Conservation (phyloP, 495 filamentous ascomycete genomes). For the Xylaria longipes region DNA sequence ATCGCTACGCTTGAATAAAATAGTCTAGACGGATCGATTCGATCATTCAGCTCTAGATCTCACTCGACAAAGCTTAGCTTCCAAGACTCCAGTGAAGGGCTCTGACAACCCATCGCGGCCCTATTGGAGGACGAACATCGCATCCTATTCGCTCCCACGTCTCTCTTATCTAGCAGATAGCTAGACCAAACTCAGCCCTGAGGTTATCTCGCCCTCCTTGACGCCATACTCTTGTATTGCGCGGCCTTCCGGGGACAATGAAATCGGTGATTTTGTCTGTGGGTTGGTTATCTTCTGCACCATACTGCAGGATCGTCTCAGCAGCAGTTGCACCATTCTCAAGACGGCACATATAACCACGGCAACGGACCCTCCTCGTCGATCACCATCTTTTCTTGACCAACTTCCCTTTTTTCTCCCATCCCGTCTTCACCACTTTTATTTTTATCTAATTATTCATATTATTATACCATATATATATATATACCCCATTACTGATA, state of each 20-base stretch:
- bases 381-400: conserved; percentile 22
- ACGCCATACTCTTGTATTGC: conserved; percentile 17
- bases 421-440: conserved; percentile 4
- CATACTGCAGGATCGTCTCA: conserved; percentile 24
- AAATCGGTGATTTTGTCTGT: neutral
- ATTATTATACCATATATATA: neutral
- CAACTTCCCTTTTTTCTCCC: conserved; percentile 21
- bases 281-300: conserved; percentile 26
- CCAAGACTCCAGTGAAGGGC: conserved; percentile 6
- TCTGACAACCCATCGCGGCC: neutral
- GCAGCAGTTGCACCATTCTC: conserved; percentile 16
- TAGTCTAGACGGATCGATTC: neutral
- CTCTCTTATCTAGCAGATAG: conserved; percentile 25
- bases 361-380: conserved; percentile 23
- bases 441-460: conserved; percentile 11
- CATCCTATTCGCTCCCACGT: conserved; percentile 24
- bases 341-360: conserved; percentile 27
- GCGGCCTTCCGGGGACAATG: conserved; percentile 7
- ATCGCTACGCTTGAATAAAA: conserved; percentile 5
- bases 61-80: conserved; percentile 6
- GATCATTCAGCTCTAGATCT: conserved; percentile 9
- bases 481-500: too few species aligned
- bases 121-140: conserved; percentile 9
- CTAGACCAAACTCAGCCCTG: conserved; percentile 8
- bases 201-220: conserved; percentile 22